Conservation (phyloP, 78 protist species). For the Tieghemostelium lacteum region DNA sequence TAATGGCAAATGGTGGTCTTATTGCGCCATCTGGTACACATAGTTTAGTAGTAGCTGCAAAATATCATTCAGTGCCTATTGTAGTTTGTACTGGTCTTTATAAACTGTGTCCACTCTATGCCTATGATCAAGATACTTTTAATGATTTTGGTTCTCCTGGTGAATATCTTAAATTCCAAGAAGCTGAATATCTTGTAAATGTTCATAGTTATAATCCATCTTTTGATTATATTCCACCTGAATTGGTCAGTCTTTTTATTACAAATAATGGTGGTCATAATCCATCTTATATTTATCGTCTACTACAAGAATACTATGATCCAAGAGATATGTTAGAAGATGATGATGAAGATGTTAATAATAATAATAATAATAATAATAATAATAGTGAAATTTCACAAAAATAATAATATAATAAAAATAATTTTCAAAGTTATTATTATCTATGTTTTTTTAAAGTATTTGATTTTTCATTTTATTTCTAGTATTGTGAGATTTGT, state of each 20-base stretch:
- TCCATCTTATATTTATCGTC: slow-evolving; percentile 93
- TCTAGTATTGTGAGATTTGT: not conserved
- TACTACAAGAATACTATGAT: slow-evolving; percentile 89
- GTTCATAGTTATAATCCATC: slow-evolving; percentile 87
- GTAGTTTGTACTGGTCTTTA: slow-evolving; percentile 92
- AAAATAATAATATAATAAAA: not conserved
- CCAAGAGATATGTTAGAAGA: slow-evolving; percentile 84
- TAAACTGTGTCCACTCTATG: slow-evolving; percentile 91
- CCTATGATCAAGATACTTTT: slow-evolving; percentile 92
- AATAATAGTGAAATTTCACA: not conserved
- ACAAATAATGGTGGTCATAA: slow-evolving; percentile 91
- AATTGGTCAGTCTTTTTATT: slow-evolving; percentile 90
- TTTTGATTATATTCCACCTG: slow-evolving; percentile 96
- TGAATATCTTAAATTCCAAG: slow-evolving; percentile 63
- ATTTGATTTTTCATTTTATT: not conserved
- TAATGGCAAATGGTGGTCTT: slow-evolving; percentile 98
- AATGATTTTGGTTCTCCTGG: slow-evolving; percentile 84
- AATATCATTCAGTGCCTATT: slow-evolving; percentile 93
- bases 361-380: not conserved
- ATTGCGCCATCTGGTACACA: slow-evolving; percentile 92
- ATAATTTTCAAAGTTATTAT: not conserved
- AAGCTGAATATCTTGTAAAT: slow-evolving; percentile 59
- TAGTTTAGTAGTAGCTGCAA: slow-evolving; percentile 94
- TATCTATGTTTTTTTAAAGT: not conserved
- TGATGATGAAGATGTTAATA: not conserved